Percentiles rank a stretch among this genome's conserved stretches.
phyloP scores from a whole-genome alignment of 768 basidiomycete species.

The Lactarius quietus region DNA sequence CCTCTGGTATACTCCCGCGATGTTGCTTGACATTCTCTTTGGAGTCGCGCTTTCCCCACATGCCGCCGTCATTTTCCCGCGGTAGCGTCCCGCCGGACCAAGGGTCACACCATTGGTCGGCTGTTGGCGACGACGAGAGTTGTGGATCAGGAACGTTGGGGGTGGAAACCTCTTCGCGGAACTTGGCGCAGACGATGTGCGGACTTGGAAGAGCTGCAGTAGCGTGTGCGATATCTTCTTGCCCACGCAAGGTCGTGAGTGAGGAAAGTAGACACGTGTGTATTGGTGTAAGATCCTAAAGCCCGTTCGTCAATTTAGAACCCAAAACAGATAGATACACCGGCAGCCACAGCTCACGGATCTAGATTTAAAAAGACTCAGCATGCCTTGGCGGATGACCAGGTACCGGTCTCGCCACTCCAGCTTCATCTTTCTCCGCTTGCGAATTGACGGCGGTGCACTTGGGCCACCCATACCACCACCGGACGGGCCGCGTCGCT shows the following conservation, averaged over 20 bases:
- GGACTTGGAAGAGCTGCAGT: conserved; percentile 12
- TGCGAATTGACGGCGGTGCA: conserved; percentile 14
- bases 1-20: conserved; percentile 4
- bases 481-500: conserved; percentile 1
- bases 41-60: conserved; percentile 20
- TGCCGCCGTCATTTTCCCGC: conserved; percentile 10
- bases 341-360: conserved; percentile 39
- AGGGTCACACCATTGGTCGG: conserved; percentile 23
- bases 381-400: conserved; percentile 52
- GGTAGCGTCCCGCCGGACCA: conserved; percentile 23
- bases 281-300: conserved; percentile 23
- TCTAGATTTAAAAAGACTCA: conserved; percentile 53
- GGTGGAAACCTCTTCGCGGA: neutral
- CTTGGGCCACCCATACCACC: neutral
- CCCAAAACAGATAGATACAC: neutral
- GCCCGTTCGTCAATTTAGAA: neutral
- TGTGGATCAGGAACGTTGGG: neutral
- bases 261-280: conserved; percentile 22
- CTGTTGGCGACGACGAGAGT: neutral
- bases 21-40: conserved; percentile 21
- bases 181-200: conserved; percentile 25
- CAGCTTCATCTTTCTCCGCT: conserved; percentile 37
- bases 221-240: conserved; percentile 18
- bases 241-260: conserved; percentile 22
- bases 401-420: conserved; percentile 67